phyloP scores from a whole-genome alignment of 2,329 filamentous ascomycete genomes.

The Neonectria magnoliae region DNA sequence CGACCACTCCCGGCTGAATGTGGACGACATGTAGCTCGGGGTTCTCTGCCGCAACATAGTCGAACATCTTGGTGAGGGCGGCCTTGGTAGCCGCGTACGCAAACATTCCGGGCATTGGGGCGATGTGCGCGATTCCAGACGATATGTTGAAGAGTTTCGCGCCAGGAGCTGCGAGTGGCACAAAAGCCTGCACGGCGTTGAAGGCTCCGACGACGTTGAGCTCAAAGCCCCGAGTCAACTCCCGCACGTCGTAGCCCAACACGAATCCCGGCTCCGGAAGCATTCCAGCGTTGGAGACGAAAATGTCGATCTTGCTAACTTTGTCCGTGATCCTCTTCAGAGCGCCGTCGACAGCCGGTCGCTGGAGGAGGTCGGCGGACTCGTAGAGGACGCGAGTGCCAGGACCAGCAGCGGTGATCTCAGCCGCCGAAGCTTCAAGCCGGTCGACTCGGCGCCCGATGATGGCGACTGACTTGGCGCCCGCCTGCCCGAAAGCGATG shows the following conservation, averaged over 20 bases:
- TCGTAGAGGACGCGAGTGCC: conserved; percentile 37
- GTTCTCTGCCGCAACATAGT: conserved; percentile 49
- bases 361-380: conserved; percentile 43
- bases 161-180: conserved; percentile 16
- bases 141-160: conserved; percentile 38
- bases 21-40: conserved; percentile 48
- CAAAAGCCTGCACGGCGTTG: conserved; percentile 41
- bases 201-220: conserved; percentile 27
- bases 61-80: conserved; percentile 48
- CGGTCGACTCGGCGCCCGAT: conserved; percentile 47
- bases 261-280: background rate
- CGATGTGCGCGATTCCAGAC: conserved; percentile 34
- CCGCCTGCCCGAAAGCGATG: conserved; percentile 60
- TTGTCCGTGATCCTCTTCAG: conserved; percentile 2
- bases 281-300: conserved; percentile 9
- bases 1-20: conserved; percentile 54
- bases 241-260: background rate
- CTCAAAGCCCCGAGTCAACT: background rate
- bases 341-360: background rate
- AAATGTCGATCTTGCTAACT: conserved; percentile 8
- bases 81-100: conserved; percentile 50
- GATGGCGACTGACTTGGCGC: conserved; percentile 50
- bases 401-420: conserved; percentile 56
- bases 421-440: conserved; percentile 39
- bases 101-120: conserved; percentile 31